Evolutionary conservation across 139 green algal species (phyloP).

Genomic region (Asterochloris erici): DNA sequence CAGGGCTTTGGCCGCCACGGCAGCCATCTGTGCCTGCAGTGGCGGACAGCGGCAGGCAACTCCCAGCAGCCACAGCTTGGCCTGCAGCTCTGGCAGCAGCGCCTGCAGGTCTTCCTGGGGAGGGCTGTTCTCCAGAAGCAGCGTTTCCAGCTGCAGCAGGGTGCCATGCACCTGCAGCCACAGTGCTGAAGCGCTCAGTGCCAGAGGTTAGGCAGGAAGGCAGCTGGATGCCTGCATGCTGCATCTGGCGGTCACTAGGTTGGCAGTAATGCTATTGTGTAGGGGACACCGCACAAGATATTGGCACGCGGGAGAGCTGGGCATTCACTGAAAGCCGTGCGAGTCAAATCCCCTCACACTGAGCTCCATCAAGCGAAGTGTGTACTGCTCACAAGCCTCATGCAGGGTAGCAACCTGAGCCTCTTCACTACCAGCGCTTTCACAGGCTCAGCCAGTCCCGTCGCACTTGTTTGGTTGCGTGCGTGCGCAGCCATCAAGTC

Average conservation of each 20-base stretch:
- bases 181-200: not conserved
- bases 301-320: not conserved
- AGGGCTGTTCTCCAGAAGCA: constrained; percentile 33
- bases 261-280: not conserved
- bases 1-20: no score
- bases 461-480: not conserved
- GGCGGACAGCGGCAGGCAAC: constrained; percentile 6
- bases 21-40: constrained; percentile 11
- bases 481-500: not conserved
- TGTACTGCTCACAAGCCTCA: no score
- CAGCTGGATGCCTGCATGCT: not conserved
- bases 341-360: not conserved
- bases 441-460: not conserved
- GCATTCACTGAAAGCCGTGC: not conserved
- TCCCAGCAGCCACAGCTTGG: constrained; percentile 1
- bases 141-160: constrained; percentile 54
- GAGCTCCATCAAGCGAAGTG: not conserved
- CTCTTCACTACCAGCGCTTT: not conserved
- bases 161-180: constrained; percentile 46
- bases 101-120: constrained; percentile 4
- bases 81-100: constrained; percentile 17
- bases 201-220: not conserved
- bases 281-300: not conserved
- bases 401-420: no score
- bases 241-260: not conserved